Conservation (phyloP, 2,329 filamentous ascomycete genomes). For the Dichotomopilus funicola region DNA sequence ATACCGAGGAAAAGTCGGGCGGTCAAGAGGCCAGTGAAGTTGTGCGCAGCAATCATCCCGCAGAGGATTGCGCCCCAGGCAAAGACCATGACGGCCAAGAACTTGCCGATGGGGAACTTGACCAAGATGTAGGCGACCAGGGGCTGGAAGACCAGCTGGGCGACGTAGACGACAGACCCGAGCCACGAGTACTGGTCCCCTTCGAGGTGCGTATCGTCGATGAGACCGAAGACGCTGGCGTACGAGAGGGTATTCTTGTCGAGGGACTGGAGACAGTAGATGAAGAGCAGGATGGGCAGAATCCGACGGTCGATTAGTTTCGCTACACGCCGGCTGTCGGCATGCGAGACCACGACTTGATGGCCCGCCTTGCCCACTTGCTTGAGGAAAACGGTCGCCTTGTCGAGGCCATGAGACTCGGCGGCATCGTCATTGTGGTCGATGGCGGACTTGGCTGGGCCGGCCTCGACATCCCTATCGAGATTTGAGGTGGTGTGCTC, state of each 20-base stretch:
- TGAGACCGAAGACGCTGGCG: conserved; percentile 40
- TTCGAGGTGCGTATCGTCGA: conserved; percentile 40
- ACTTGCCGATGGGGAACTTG: conserved; percentile 48
- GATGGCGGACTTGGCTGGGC: background rate
- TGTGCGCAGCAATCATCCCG: conserved; percentile 45
- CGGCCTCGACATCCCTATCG: background rate
- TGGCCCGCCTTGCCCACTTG: background rate
- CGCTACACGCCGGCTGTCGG: conserved; percentile 31
- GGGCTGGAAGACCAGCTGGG: conserved; percentile 52
- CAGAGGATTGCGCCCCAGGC: conserved; percentile 47
- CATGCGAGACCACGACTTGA: background rate
- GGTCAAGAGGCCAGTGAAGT: conserved; percentile 40
- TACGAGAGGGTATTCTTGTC: conserved; percentile 36
- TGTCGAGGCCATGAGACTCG: background rate
- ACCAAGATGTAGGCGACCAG: conserved; percentile 47
- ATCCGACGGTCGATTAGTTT: conserved; percentile 44
- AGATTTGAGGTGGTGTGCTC: background rate
- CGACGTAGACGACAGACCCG: conserved; percentile 54
- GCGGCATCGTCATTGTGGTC: background rate
- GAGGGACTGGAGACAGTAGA: conserved; percentile 54
- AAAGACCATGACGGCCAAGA: conserved; percentile 44
- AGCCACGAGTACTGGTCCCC: conserved; percentile 51
- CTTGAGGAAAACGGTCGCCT: conserved; percentile 1
- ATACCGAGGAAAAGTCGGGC: conserved; percentile 40
- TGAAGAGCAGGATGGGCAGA: conserved; percentile 44